Conservation (phyloP, 2,329 filamentous ascomycete genomes). For the Diaporthe australafricana region DNA sequence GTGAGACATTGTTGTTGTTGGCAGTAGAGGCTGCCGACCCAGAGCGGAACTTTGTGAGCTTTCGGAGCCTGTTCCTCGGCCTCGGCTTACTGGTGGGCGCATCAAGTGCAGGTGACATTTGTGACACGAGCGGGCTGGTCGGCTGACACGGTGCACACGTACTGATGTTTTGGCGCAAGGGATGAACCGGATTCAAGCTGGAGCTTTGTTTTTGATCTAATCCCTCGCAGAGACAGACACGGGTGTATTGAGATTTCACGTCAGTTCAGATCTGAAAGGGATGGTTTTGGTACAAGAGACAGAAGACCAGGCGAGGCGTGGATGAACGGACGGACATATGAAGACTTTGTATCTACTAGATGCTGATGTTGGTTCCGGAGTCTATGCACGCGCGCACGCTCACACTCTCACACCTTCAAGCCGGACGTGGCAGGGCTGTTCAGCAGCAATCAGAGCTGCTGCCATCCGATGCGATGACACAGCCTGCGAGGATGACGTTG, state of each 20-base stretch:
- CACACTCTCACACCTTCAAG: not conserved
- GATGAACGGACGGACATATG: not conserved
- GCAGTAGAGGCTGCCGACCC: slow-evolving; percentile 22
- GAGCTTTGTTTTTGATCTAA: not conserved
- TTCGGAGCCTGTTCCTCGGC: slow-evolving; percentile 49
- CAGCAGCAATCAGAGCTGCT: slow-evolving; percentile 16
- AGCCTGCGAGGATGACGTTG: slow-evolving; percentile 34
- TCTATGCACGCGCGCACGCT: not conserved
- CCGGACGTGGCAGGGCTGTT: not conserved
- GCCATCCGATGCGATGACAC: slow-evolving; percentile 19
- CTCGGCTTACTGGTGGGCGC: slow-evolving; percentile 41
- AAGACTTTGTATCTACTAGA: no score
- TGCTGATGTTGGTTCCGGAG: not conserved
- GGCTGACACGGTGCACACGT: not conserved
- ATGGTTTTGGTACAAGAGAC: no score
- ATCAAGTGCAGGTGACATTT: slow-evolving; percentile 38
- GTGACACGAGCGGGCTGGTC: not conserved
- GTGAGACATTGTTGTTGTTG: slow-evolving; percentile 30
- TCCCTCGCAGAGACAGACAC: no score
- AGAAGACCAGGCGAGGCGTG: not conserved
- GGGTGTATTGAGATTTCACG: not conserved
- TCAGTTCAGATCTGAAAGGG: not conserved
- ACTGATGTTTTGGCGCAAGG: not conserved
- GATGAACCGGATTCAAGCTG: not conserved
- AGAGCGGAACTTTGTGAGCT: slow-evolving; percentile 37